A percentile compares a stretch with the other conserved stretches of the same genome.
These are phyloP conservation scores for Yarrowia alimentaria DNA, from an alignment of 805 yeast genomes.

Conservation along the genomic window DNA sequence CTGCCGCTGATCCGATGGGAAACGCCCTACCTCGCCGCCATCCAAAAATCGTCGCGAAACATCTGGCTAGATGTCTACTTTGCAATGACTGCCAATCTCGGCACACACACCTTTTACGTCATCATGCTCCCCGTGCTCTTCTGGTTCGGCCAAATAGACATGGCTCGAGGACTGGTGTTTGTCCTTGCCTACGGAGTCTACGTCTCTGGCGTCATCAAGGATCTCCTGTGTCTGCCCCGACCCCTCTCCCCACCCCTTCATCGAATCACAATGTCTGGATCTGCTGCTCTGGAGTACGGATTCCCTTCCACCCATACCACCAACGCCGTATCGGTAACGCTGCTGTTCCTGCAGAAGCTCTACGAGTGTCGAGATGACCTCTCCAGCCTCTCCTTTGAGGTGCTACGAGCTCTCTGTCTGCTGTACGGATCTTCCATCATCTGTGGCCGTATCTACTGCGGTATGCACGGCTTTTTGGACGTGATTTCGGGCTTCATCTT, in stretches of 20 bases:
- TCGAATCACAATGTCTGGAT: slow-evolving; percentile 85
- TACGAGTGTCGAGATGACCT: slow-evolving; percentile 17
- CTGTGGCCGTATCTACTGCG: slow-evolving; percentile 85
- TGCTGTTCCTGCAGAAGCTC: slow-evolving; percentile 44
- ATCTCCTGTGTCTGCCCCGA: slow-evolving; percentile 83
- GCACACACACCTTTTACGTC: slow-evolving; percentile 92
- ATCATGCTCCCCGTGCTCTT: slow-evolving; percentile 78
- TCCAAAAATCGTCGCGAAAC: slow-evolving; percentile 54
- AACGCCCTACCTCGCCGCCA: slow-evolving; percentile 52
- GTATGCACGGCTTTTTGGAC: slow-evolving; percentile 95
- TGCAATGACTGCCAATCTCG: slow-evolving; percentile 83
- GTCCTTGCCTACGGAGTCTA: slow-evolving; percentile 62
- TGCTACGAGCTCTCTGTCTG: slow-evolving; percentile 29
- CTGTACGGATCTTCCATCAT: slow-evolving; percentile 65
- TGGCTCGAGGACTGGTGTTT: slow-evolving; percentile 61
- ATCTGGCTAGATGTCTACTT: slow-evolving; percentile 67
- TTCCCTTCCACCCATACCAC: slow-evolving; percentile 95
- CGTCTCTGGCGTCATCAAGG: slow-evolving; percentile 72
- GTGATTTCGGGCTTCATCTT: slow-evolving; percentile 60
- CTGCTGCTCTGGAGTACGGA: slow-evolving; percentile 91
- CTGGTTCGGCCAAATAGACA: slow-evolving; percentile 67
- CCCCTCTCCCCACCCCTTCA: slow-evolving; percentile 90
- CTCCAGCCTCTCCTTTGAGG: slow-evolving; percentile 8
- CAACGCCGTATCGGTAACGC: slow-evolving; percentile 80
- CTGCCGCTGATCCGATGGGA: slow-evolving; percentile 63